Percentiles rank a stretch among this genome's conserved stretches.
Evolutionary conservation across 108 stramenopile genomes (phyloP).

Genomic region (Mayamaea pseudoterrestris): DNA sequence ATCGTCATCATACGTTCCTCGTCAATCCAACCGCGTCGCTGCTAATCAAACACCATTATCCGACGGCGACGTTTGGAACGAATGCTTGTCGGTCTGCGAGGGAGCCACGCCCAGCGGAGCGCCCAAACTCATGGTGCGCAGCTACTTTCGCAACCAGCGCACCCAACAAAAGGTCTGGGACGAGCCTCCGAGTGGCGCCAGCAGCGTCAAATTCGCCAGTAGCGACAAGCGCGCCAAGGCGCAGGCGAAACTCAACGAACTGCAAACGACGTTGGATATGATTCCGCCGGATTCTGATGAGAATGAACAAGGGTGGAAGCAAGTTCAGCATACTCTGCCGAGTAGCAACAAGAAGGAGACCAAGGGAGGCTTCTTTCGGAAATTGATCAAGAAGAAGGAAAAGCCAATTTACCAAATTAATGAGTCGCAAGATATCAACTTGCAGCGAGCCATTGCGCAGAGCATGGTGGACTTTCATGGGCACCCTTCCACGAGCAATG

Average conservation of each 20-base stretch:
- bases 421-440: conserved; percentile 13
- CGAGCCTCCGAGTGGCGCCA: conserved; percentile 70
- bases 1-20: too few relatives aligned
- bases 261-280: conserved; percentile 17
- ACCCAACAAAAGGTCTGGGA: conserved; percentile 67
- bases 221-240: conserved; percentile 50
- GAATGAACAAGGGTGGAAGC: conserved; percentile 6
- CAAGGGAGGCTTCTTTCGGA: conserved; percentile 1
- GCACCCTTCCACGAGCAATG: too few relatives aligned
- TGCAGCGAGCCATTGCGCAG: conserved; percentile 12
- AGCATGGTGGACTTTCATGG: too few relatives aligned
- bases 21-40: too few relatives aligned
- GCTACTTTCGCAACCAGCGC: conserved; percentile 52
- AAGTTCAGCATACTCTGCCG: too few relatives aligned
- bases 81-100: conserved; percentile 56
- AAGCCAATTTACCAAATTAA: conserved; percentile 1
- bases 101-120: conserved; percentile 7
- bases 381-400: conserved; percentile 5
- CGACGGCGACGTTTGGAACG: conserved; percentile 75
- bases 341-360: conserved; percentile 5
- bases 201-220: conserved; percentile 40
- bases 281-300: conserved; percentile 1
- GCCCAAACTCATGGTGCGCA: conserved; percentile 41
- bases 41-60: too few relatives aligned
- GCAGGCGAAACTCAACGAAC: conserved; percentile 41